phyloP scores from a whole-genome alignment of 352 stramenopile genomes.

The Phytophthora sansomeana region DNA sequence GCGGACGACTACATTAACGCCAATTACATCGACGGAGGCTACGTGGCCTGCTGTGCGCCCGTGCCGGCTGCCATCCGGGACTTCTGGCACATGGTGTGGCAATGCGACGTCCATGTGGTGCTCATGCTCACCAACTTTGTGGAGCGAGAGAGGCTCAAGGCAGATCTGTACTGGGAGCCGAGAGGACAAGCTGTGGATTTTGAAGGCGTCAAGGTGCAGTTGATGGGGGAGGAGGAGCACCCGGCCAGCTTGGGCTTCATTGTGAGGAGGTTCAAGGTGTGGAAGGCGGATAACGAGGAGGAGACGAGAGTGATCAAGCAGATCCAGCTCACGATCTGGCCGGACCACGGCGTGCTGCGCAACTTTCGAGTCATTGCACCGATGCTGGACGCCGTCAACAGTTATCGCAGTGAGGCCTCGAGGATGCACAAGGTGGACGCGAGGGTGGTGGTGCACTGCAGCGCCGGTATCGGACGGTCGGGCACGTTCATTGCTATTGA shows the following conservation, averaged over 20 bases:
- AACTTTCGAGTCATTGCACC: conserved; percentile 79
- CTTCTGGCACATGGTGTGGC: conserved; percentile 89
- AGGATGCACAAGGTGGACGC: conserved; percentile 29
- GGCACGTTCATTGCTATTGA: conserved; percentile 90
- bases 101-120: conserved; percentile 80
- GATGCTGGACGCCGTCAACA: conserved; percentile 77
- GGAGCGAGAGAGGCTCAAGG: conserved; percentile 73
- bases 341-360: conserved; percentile 76
- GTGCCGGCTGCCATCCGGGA: conserved; percentile 67
- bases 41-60: conserved; percentile 83
- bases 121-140: conserved; percentile 92
- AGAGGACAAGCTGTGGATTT: conserved; percentile 57
- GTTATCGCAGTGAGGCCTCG: conserved; percentile 43
- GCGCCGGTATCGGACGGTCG: conserved; percentile 80
- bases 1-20: conserved; percentile 80
- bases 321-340: conserved; percentile 83
- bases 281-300: conserved; percentile 27
- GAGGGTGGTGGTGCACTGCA: conserved; percentile 79
- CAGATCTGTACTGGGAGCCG: conserved; percentile 79
- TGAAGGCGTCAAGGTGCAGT: conserved; percentile 55
- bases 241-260: conserved; percentile 47
- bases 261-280: conserved; percentile 65
- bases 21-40: conserved; percentile 66
- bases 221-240: conserved; percentile 53
- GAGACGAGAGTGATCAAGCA: conserved; percentile 58